Evolutionary conservation across 1,284 basidiomycete species (phyloP).

Genomic region (Ustilago hordei): DNA sequence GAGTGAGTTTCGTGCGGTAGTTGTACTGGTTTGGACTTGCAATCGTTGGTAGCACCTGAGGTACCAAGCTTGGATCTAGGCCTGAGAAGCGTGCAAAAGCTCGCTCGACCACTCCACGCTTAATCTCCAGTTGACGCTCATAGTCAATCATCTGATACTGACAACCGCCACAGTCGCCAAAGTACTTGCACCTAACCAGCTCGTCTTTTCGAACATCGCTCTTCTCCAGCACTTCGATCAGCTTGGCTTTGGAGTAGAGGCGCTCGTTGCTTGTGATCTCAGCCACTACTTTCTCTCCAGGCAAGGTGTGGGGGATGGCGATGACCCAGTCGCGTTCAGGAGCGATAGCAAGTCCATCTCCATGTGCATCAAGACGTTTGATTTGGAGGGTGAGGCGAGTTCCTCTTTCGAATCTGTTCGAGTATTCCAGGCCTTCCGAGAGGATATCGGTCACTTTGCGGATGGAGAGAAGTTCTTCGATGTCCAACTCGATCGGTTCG

Average conservation of each 20-base stretch:
- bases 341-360: slow-evolving; percentile 63
- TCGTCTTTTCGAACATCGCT: slow-evolving; percentile 35
- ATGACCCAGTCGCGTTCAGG: slow-evolving; percentile 61
- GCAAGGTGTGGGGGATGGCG: slow-evolving; percentile 62
- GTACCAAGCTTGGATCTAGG: slow-evolving; percentile 76
- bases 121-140: slow-evolving; percentile 84
- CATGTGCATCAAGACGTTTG: slow-evolving; percentile 64
- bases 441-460: slow-evolving; percentile 57
- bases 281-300: slow-evolving; percentile 58
- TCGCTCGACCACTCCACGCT: slow-evolving; percentile 86
- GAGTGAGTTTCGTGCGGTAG: slow-evolving; percentile 96
- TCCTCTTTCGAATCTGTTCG: slow-evolving; percentile 51
- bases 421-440: slow-evolving; percentile 52
- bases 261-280: slow-evolving; percentile 59
- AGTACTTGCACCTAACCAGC: slow-evolving; percentile 66
- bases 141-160: slow-evolving; percentile 78
- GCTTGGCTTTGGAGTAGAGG: slow-evolving; percentile 56
- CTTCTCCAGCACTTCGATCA: slow-evolving; percentile 50
- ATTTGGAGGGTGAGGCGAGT: slow-evolving; percentile 54
- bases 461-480: slow-evolving; percentile 57
- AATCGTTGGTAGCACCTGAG: slow-evolving; percentile 80
- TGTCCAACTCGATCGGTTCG: slow-evolving; percentile 66
- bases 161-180: slow-evolving; percentile 67
- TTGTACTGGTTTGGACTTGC: slow-evolving; percentile 87
- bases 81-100: slow-evolving; percentile 74